Conservation (phyloP, 148 eudicot genomes). For the Polygonum aviculare region DNA sequence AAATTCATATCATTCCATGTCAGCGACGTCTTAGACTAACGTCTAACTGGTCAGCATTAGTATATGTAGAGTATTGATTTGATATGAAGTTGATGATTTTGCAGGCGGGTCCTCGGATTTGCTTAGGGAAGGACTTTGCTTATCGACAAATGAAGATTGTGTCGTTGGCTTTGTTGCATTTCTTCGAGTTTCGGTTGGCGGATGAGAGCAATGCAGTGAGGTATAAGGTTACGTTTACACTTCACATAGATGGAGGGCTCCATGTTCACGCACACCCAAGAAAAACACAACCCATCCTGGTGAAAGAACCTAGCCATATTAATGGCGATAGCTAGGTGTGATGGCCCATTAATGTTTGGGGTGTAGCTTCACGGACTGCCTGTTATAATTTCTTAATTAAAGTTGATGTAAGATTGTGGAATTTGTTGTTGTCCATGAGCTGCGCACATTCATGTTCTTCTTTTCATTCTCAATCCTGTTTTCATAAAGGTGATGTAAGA, state of each 20-base stretch:
- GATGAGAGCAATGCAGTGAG: slow-evolving; percentile 39
- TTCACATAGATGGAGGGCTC: slow-evolving; percentile 64
- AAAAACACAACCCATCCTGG: background rate
- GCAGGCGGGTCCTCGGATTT: slow-evolving; percentile 72
- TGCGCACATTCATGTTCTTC: no score
- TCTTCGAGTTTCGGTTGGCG: slow-evolving; percentile 45
- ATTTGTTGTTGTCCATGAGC: no score
- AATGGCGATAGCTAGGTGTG: no score
- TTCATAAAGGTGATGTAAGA: no score
- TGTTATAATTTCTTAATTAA: no score
- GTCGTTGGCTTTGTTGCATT: slow-evolving; percentile 36
- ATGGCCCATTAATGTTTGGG: no score
- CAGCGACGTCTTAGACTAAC: slow-evolving; percentile 2
- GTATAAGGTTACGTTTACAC: slow-evolving; percentile 63
- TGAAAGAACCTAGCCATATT: background rate
- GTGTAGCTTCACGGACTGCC: no score
- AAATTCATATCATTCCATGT: slow-evolving; percentile 73
- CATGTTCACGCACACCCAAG: slow-evolving; percentile 49
- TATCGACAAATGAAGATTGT: slow-evolving; percentile 83
- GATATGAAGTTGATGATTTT: background rate
- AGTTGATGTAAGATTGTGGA: no score
- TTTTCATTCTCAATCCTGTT: no score
- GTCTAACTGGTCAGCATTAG: no score
- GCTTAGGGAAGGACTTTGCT: slow-evolving; percentile 78
- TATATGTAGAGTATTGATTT: no score